These are phyloP conservation scores for Phellopilus nigrolimitatus DNA, from an alignment of 1,284 basidiomycete species.

Conservation along the genomic window DNA sequence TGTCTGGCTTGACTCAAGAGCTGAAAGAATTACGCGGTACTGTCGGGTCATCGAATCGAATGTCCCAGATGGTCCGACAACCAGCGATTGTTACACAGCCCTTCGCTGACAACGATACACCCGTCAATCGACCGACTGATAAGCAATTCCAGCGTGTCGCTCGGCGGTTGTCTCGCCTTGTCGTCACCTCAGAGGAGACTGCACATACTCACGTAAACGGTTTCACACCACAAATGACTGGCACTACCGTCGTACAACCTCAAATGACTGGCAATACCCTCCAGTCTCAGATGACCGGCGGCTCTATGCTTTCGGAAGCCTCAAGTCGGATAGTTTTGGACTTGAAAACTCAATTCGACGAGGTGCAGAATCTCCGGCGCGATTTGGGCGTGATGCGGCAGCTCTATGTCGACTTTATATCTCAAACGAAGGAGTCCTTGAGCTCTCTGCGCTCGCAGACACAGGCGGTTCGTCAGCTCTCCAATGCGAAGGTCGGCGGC, in stretches of 20 bases:
- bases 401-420: constrained; percentile 90
- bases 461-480: constrained; percentile 80
- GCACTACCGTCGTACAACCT: constrained; percentile 37
- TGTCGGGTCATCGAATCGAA: constrained; percentile 44
- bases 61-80: constrained; percentile 42
- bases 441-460: constrained; percentile 77
- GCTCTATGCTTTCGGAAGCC: constrained; percentile 67
- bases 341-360: constrained; percentile 89
- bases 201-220: constrained; percentile 25
- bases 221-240: constrained; percentile 26
- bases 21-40: constrained; percentile 84
- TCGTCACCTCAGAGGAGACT: constrained; percentile 38
- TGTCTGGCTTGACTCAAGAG: constrained; percentile 82
- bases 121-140: constrained; percentile 62
- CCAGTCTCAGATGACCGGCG: constrained; percentile 69
- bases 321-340: constrained; percentile 71
- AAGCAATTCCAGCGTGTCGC: constrained; percentile 68
- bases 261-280: constrained; percentile 66
- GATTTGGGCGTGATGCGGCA: constrained; percentile 94
- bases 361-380: constrained; percentile 87
- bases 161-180: constrained; percentile 61
- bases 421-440: constrained; percentile 84
- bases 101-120: constrained; percentile 54
- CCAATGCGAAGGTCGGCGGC: constrained; percentile 78
- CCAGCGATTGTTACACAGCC: constrained; percentile 47